Percentiles rank a stretch among this genome's conserved stretches.
Conservation (phyloP, 169 alveolate species). For the Neospora caninum region DNA sequence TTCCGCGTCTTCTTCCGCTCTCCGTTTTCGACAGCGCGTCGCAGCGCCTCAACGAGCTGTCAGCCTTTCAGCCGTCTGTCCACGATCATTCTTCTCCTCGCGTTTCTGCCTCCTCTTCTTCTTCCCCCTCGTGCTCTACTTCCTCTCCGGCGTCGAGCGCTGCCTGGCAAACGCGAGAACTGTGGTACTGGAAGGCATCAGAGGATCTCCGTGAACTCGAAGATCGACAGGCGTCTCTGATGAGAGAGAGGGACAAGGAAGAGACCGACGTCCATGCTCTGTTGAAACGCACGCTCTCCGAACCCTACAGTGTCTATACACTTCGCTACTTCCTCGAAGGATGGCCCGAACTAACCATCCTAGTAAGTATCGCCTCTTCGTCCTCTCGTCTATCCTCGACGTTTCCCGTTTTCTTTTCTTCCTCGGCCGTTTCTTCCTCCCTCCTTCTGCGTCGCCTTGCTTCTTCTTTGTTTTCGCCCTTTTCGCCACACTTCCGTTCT, state of each 20-base stretch:
- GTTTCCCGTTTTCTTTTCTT: background rate
- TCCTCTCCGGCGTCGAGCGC: background rate
- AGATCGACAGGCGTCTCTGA: background rate
- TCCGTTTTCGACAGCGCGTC: background rate
- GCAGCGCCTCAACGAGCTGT: background rate
- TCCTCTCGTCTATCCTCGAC: background rate
- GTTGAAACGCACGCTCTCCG: background rate
- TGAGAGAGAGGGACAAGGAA: background rate
- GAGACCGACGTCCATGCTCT: background rate
- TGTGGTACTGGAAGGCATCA: background rate
- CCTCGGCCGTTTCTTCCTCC: background rate
- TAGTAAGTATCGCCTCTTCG: background rate
- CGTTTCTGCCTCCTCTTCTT: background rate
- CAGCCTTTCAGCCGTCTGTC: background rate
- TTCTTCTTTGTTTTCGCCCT: background rate
- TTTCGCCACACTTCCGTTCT: background rate
- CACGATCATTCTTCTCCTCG: background rate
- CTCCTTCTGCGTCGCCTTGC: background rate
- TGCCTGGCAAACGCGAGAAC: background rate
- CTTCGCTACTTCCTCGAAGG: slow-evolving; percentile 23
- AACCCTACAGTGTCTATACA: background rate
- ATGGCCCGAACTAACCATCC: background rate
- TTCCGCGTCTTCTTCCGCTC: background rate
- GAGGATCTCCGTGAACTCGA: background rate
- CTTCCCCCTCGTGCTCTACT: background rate